Percentiles rank a stretch among this genome's conserved stretches.
Evolutionary conservation across 768 basidiomycete genomes (phyloP).

Genomic region (Russula virescens): DNA sequence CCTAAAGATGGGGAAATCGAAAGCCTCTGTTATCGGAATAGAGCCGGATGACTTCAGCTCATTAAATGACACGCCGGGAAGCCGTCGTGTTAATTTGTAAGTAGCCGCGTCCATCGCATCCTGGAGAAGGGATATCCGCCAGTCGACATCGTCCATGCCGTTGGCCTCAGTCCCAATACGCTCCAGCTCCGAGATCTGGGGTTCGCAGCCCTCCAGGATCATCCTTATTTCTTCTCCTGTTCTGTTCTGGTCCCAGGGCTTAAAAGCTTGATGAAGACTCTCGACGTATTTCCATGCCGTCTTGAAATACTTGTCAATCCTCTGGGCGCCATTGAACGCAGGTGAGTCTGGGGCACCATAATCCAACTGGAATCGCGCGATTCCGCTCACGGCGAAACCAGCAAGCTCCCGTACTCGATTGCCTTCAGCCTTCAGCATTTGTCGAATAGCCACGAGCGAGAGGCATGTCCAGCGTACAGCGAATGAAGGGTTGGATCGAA

Average conservation of each 20-base stretch:
- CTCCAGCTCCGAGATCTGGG: not conserved
- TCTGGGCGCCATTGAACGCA: not conserved
- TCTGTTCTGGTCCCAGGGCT: not conserved
- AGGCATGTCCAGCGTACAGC: too few species aligned
- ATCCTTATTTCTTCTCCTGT: not conserved
- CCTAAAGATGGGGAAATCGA: not conserved
- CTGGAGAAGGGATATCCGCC: not conserved
- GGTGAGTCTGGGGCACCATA: not conserved
- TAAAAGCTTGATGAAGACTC: not conserved
- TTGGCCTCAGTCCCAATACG: not conserved
- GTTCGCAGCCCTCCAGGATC: not conserved
- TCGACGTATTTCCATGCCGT: not conserved
- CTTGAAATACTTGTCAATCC: not conserved
- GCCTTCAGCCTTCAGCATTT: too few species aligned
- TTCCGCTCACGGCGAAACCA: not conserved
- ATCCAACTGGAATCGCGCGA: not conserved
- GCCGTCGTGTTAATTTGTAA: not conserved
- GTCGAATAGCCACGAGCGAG: too few species aligned
- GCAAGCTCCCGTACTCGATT: not conserved
- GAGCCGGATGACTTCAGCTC: not conserved
- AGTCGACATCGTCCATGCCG: not conserved
- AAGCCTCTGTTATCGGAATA: not conserved
- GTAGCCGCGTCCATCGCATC: not conserved
- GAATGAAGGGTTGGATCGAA: too few species aligned
- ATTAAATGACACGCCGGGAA: conserved; percentile 3